These are phyloP conservation scores for Saccharum officinarum DNA, from an alignment of 176 grass and related monocot genomes.

Conservation along the genomic window DNA sequence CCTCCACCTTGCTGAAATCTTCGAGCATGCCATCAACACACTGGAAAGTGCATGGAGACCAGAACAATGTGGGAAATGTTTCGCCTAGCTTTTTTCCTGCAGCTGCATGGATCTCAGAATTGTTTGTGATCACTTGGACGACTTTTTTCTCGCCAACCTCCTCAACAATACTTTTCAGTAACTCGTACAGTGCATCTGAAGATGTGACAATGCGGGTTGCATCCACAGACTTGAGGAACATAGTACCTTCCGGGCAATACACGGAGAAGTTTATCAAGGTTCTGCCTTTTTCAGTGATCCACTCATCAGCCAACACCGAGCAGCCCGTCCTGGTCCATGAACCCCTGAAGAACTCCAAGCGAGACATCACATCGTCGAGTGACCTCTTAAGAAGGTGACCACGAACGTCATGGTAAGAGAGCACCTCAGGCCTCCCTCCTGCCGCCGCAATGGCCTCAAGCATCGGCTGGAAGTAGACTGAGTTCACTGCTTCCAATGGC, in stretches of 20 bases:
- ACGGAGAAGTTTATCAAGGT: conserved; percentile 85
- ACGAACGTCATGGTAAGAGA: conserved; percentile 76
- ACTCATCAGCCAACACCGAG: conserved; percentile 79
- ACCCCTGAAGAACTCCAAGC: conserved; percentile 51
- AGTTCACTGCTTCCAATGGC: conserved; percentile 78
- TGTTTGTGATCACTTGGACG: conserved; percentile 83
- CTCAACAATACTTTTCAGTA: conserved; percentile 73
- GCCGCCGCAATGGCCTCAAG: conserved; percentile 59
- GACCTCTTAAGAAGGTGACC: conserved; percentile 71
- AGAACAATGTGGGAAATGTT: conserved; percentile 87
- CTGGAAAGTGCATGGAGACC: conserved; percentile 72
- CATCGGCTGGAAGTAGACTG: conserved; percentile 76
- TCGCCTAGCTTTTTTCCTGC: conserved; percentile 67
- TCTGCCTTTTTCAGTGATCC: conserved; percentile 53
- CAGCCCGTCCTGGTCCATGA: conserved; percentile 77
- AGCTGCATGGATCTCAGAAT: conserved; percentile 56
- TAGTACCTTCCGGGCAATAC: conserved; percentile 81
- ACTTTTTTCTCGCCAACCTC: conserved; percentile 74
- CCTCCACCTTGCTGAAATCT: conserved; percentile 64
- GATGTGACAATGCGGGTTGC: conserved; percentile 69
- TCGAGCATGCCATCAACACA: conserved; percentile 89
- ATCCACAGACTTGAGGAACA: conserved; percentile 86
- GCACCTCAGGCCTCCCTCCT: conserved; percentile 41
- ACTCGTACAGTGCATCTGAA: conserved; percentile 61
- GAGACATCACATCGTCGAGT: conserved; percentile 57